Evolutionary conservation across 2,329 filamentous ascomycete genomes (phyloP), one percentile per base, ranked within the genome.

Genomic region (Cytospora leucostoma): DNA sequence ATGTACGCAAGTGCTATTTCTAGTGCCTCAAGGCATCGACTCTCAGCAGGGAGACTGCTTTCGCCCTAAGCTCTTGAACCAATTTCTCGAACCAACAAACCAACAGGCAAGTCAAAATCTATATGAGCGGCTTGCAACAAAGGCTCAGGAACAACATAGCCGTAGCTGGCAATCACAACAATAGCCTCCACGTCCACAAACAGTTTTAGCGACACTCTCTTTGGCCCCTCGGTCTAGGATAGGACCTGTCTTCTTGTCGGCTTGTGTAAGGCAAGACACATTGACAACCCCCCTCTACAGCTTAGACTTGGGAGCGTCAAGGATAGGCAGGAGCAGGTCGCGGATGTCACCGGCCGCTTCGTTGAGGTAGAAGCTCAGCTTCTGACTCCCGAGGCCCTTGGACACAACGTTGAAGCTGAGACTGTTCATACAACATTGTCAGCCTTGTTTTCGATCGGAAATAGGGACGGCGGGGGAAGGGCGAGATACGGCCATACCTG

Each of bases 401-500:
- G 91, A 95, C 68, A 96, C 93, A 69, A 99, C 88, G 79, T 99
- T 99, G 82, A 99, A 98, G 85, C 98, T 95, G 68, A 99, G 84
- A 77, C 92, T 96, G 68, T 50, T 17, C 7, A 35, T 35, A 49
- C 17, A 15, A 1, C 21, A 27, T 27, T 1, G 58, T 71, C 67
- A 65, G 61, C 63, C 40, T 33, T 34, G n/a, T 17, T n/a, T 38
- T 3, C n/a, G n/a, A n/a, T 15, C 10, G 27, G 3, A n/a, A 47
- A 1, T 7, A 13, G 27, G 13, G 6, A 11, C 13, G 21, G 12
- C 7, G 13, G 21, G 13, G 4, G 27, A 13, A 8, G 32, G 50
- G 21, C 13, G 51, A 72, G 27, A 27, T 27, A 2, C 27, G 4
- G 27, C 27, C 81, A 76, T 74, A 92, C 89, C 87, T 93, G 78